Conservation (phyloP, 106 monocot genomes). For the Dendrobium huoshanense region DNA sequence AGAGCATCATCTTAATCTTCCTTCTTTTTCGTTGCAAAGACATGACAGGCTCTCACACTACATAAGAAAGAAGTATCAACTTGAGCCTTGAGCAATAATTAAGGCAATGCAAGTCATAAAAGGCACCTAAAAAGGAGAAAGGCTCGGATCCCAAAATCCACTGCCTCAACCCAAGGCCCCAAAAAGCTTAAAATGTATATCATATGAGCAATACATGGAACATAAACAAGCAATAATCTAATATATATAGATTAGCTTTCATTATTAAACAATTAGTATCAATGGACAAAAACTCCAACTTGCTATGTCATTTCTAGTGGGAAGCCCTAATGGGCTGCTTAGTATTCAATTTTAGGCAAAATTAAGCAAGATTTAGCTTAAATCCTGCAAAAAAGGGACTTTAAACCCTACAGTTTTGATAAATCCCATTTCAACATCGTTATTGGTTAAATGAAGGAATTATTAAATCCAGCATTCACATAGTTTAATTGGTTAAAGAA, state of each 20-base stretch:
- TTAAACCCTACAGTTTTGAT: neutral
- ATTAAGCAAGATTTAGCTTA: neutral
- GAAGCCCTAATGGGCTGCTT: too few relatives aligned
- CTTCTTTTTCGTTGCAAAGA: neutral
- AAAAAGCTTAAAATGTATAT: neutral
- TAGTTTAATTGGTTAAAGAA: too few relatives aligned
- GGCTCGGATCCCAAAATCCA: neutral
- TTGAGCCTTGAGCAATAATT: neutral
- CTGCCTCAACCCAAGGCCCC: neutral
- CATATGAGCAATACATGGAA: neutral
- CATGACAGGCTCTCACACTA: neutral
- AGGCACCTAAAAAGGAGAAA: neutral
- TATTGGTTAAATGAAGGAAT: too few relatives aligned
- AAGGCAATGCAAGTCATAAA: neutral
- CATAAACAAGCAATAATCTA: neutral
- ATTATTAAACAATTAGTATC: neutral
- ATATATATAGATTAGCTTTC: neutral
- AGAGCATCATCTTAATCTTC: neutral
- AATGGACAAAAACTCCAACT: neutral
- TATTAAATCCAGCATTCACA: too few relatives aligned
- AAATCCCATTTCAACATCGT: neutral
- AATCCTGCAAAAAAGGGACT: neutral
- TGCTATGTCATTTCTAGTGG: too few relatives aligned
- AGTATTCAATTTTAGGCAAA: too few relatives aligned
- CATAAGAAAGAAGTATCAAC: constrained; percentile 1